Base-by-base conservation (phyloP, 2,329 filamentous ascomycete species). In the Diaporthe sp. region DNA sequence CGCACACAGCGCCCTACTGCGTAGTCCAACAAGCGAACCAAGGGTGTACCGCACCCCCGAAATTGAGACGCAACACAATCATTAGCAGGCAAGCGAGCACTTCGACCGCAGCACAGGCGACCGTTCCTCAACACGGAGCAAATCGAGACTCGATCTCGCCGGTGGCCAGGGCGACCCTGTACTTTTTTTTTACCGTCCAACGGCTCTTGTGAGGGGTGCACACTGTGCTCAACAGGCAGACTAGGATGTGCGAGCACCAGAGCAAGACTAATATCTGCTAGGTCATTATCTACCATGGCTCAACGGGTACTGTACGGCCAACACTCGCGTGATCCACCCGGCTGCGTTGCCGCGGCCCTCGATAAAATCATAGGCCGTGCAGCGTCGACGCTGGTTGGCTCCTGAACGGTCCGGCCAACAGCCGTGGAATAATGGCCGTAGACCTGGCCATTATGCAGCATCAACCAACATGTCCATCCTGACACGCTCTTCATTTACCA, bases 391-490 rank as follows among this genome's bases (percentile, higher is more conserved):
- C 46, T 53, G 65, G 65, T 68, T 68, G 46, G 65, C 46, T 68
- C 46, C 28, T 28, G 9, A 28, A 13, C 65, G 65, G 31, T 25
- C 31, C 65, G 28, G 34, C 65, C 65, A 53, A 53, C 65, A 39
- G 46, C 39, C n/a, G 25, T 65, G 65, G 34, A 12, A 3, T 31
- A 31, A 60, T 72, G 44, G 39, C 28, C 55, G 51, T 15, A 31
- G 31, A 31, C 7, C 6, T 34, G 34, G 34, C 34, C 34, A 34
- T 39, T 39, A 72, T 73, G 71, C 58, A 73, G 25, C 71, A 19
- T 49, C 57, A 61, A 72, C 58, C 71, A 73, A 73, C 58, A 73
- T 65, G 55, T 62, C 58, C 55, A 61, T 73, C 51, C 71, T 65
- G 58, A 53, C 51, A 55, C 49, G 58, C 57, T 65, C 46, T 53